Base-by-base conservation (phyloP, 805 yeast genomes). In the Debaryomyces hansenii region DNA sequence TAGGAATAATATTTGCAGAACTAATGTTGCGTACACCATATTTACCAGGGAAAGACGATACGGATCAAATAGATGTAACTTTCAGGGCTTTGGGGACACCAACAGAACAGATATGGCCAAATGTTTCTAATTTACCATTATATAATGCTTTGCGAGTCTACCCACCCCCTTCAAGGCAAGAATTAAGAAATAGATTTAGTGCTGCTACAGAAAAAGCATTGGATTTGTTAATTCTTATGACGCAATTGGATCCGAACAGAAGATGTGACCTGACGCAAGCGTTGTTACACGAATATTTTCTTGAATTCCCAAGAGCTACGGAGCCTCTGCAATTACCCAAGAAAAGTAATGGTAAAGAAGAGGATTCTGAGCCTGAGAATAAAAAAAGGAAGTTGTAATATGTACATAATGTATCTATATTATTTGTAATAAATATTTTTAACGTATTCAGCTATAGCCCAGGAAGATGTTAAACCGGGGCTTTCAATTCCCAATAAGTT, bases 11-110 rank as follows among this genome's bases (percentile, higher is more conserved):
- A 2, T 94, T 94, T 71, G 98, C 98, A 0, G 99, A 94, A 59
- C 69, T 94, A 55, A 90, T 94, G 97, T 73, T 94, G 54, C 76
- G 99, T 60, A 89, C 89, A 3, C 99, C 99, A 1, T 94, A 94
- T 64, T 67, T 95, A 38, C 96, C 99, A 0, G 99, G 98, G 1
- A 83, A 82, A 55, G 90, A 87, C 53, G 99, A 94, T 63, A 64
- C 82, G 2, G 96, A 91, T 60, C 99, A 94, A 63, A 67, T 91
- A 34, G 95, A 87, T 41, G 87, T 90, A n/a, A 94, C 98, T 0
- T 92, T 94, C 63, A 82, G 88, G 59, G 99, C 98, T 0, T 69
- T 92, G 48, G 99, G 99, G 0, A 91, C 99, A 0, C 99, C 99
- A 4, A 87, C 96, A 0, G 97, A 91, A 54, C 82, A 78, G 28